Conservation (phyloP, 2,329 filamentous ascomycete species). For the Alternaria gaisen region DNA sequence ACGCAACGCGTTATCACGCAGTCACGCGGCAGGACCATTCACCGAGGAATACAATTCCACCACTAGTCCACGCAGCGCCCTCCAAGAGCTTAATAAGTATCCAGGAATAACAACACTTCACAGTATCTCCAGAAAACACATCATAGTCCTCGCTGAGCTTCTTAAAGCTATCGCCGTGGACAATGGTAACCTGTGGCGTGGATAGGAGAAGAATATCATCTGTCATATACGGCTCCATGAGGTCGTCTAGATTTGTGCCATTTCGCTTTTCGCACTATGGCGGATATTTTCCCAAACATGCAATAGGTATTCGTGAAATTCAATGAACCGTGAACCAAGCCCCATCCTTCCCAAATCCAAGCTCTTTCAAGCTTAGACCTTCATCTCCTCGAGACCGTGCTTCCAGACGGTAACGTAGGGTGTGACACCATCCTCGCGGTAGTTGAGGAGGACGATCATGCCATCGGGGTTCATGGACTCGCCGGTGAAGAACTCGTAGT, state of each 20-base stretch:
- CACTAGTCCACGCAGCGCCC: background rate
- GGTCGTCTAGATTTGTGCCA: conserved; percentile 42
- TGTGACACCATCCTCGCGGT: conserved; percentile 93
- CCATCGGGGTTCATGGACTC: conserved; percentile 92
- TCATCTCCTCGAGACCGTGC: conserved; percentile 86
- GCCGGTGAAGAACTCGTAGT: conserved; percentile 94
- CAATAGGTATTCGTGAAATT: conserved; percentile 50
- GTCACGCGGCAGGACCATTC: conserved; percentile 29
- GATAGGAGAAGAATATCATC: conserved; percentile 8
- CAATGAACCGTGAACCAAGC: conserved; percentile 39
- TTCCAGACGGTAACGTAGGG: conserved; percentile 94
- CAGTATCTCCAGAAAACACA: background rate
- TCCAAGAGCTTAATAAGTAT: background rate
- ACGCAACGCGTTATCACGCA: conserved; percentile 25
- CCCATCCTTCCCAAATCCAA: conserved; percentile 18
- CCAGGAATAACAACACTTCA: background rate
- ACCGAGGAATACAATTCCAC: background rate
- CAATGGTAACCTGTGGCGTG: background rate
- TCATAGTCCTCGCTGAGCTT: background rate
- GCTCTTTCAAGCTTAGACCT: conserved; percentile 72
- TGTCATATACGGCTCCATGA: conserved; percentile 26
- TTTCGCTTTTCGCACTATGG: conserved; percentile 45
- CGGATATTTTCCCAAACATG: conserved; percentile 48
- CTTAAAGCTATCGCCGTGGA: background rate
- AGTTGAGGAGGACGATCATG: conserved; percentile 96